Percentiles rank a stretch among this genome's conserved stretches.
phyloP scores from a whole-genome alignment of 1,284 basidiomycete genomes.

The Irpex sp. region DNA sequence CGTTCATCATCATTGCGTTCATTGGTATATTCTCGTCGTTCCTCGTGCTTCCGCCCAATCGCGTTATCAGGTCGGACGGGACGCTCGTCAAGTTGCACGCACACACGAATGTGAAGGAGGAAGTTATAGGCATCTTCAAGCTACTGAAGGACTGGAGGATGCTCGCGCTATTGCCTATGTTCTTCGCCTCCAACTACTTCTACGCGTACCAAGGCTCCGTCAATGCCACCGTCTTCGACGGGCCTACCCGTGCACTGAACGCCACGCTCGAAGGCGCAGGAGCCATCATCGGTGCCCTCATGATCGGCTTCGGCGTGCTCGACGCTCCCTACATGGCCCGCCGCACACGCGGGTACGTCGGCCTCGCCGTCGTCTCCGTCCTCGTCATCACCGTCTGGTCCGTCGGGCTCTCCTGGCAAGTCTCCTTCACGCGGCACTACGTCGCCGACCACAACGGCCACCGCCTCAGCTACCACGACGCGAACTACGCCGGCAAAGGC shows the following conservation, averaged over 20 bases:
- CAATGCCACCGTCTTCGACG: slow-evolving; percentile 34
- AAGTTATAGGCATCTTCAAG: slow-evolving; percentile 29
- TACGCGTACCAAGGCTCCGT: slow-evolving; percentile 40
- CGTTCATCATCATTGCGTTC: slow-evolving; percentile 38
- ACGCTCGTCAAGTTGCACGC: slow-evolving; percentile 34
- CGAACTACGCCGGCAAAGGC: slow-evolving; percentile 29
- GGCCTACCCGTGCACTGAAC: slow-evolving; percentile 36
- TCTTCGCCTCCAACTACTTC: slow-evolving; percentile 38
- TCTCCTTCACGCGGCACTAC: slow-evolving; percentile 28
- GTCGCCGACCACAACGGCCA: slow-evolving; percentile 11
- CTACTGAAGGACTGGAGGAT: slow-evolving; percentile 37
- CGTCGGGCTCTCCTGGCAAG: slow-evolving; percentile 32
- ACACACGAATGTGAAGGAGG: slow-evolving; percentile 30
- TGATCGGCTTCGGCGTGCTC: slow-evolving; percentile 36
- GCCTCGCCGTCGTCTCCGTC: slow-evolving; percentile 30
- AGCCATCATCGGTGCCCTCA: slow-evolving; percentile 36
- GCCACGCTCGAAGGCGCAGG: slow-evolving; percentile 35
- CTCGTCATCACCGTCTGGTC: slow-evolving; percentile 34
- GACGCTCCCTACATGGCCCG: slow-evolving; percentile 32
- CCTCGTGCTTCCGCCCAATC: slow-evolving; percentile 34
- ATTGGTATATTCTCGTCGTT: slow-evolving; percentile 15
- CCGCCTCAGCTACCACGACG: slow-evolving; percentile 32
- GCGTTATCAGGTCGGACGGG: slow-evolving; percentile 36
- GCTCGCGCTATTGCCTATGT: slow-evolving; percentile 36
- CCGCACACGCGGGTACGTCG: slow-evolving; percentile 35